A percentile compares a stretch with the other conserved stretches of the same genome.
Evolutionary conservation across 768 basidiomycete species (phyloP).

Genomic region (Russula earlei): DNA sequence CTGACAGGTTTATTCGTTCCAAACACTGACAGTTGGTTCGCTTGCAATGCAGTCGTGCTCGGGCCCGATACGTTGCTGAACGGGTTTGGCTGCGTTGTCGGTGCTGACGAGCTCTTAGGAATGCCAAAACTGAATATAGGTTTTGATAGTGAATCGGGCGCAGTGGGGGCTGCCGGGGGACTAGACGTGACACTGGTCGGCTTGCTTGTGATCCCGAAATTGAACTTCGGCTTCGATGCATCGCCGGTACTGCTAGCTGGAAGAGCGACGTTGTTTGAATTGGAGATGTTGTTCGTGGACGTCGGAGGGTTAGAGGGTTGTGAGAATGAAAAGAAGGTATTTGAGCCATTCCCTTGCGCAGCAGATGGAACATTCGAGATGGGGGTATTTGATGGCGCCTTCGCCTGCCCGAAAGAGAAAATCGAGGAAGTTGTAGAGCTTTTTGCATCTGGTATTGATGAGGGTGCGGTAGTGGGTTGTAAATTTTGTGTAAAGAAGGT

Average conservation of each 20-base stretch:
- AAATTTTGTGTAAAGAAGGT: constrained; percentile 25
- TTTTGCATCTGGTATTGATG: not conserved
- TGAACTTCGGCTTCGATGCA: constrained; percentile 17
- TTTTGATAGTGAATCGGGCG: constrained; percentile 5
- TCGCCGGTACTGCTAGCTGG: constrained; percentile 1
- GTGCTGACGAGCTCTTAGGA: not conserved
- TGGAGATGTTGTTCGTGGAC: not conserved
- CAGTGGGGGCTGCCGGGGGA: not conserved
- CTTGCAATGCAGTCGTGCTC: not conserved
- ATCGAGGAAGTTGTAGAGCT: not conserved
- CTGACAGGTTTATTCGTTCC: constrained; percentile 1
- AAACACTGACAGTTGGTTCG: constrained; percentile 1
- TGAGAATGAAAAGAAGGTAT: not conserved
- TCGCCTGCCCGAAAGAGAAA: constrained; percentile 4
- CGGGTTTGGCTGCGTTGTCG: constrained; percentile 3
- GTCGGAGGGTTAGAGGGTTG: not conserved
- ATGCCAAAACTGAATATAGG: constrained; percentile 1
- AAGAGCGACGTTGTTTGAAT: constrained; percentile 1
- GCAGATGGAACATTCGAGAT: constrained; percentile 13
- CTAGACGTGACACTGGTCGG: constrained; percentile 9
- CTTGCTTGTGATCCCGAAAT: constrained; percentile 19
- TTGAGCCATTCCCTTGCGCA: not conserved
- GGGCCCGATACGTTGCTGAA: constrained; percentile 10
- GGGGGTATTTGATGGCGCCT: constrained; percentile 9
- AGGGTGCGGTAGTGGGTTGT: not conserved